Base-by-base conservation (phyloP, 306 rosid genomes). In the Cicer cuneatum region DNA sequence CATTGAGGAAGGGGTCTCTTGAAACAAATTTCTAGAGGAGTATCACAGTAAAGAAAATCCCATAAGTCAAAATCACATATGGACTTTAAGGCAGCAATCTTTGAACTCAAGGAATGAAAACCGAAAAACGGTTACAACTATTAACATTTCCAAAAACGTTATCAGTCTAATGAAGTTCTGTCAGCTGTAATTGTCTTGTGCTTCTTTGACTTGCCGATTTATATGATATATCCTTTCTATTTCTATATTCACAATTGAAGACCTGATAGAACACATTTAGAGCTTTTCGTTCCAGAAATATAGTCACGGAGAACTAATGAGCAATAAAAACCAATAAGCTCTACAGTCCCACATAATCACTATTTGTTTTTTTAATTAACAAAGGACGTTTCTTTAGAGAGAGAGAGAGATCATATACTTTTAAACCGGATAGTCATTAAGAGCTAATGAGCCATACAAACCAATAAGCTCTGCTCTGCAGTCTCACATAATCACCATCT, bases 31-130 rank as follows among this genome's bases (percentile, higher is more conserved):
- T 56, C 35, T 12, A 61, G 24, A 61, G 47, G 13, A 38, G 15
- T 40, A 37, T n/a, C 5, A 41, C 76, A 11, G 21, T 53, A 14
- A 54, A 41, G 46, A 1, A 13, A 7, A 10, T 37, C 21, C 56
- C 54, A 7, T 29, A 40, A 5, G 5, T 8, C 54, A 18, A 18
- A 53, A 11, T 10, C 10, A 10, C 54, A 10, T 15, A 51, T 29
- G 35, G 42, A 52, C 35, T 42, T 64, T 8, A 16, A 16, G 19
- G 33, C 13, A 43, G 66, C 5, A 37, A 72, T 16, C 10, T 16
- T 43, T 51, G 51, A 49, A 80, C 37, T 38, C 21, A 58, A n/a
- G 13, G 63, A 52, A 75, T 53, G 10, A 42, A 75, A 51, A 10
- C 61, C 61, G 7, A 8, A 54, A 54, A 53, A 51, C 0, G 0